phyloP scores from a whole-genome alignment of 371 early-diverging fungal genomes.

The Apophysomyces ossiformis region DNA sequence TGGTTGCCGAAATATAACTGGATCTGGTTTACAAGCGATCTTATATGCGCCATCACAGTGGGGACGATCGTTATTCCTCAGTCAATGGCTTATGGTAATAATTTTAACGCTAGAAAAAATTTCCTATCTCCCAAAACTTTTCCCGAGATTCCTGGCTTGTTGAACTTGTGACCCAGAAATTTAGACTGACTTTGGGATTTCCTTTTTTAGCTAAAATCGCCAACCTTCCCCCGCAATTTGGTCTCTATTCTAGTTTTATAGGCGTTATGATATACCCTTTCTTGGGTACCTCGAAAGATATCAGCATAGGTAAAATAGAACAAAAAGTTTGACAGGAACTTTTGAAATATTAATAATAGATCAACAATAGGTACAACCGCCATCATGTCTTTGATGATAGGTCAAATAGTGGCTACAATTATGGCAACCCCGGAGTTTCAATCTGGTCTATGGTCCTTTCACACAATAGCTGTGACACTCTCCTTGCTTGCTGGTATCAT shows the following conservation, averaged over 20 bases:
- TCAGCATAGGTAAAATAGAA: constrained; percentile 71
- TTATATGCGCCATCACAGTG: constrained; percentile 75
- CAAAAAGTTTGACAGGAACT: not conserved
- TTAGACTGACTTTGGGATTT: not conserved
- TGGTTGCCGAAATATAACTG: constrained; percentile 80
- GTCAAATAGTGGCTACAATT: constrained; percentile 64
- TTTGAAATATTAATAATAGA: too few relatives aligned
- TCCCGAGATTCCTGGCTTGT: not conserved
- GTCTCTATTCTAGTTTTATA: constrained; percentile 85
- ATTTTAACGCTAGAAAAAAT: not conserved
- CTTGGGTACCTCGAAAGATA: constrained; percentile 86
- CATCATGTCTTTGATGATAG: constrained; percentile 77
- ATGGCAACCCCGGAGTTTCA: constrained; percentile 39
- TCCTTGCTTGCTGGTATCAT: constrained; percentile 70
- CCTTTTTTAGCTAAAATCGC: constrained; percentile 71
- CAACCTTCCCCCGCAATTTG: constrained; percentile 81
- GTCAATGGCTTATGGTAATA: constrained; percentile 75
- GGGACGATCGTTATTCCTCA: constrained; percentile 83
- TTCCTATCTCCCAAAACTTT: not conserved
- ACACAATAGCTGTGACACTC: constrained; percentile 51
- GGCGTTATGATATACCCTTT: constrained; percentile 79
- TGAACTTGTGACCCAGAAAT: constrained; percentile 21
- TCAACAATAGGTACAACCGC: constrained; percentile 68
- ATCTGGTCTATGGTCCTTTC: constrained; percentile 39
- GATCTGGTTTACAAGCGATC: constrained; percentile 72